Evolutionary conservation across 495 filamentous ascomycete genomes (phyloP).

Genomic region (Lasiosphaeria ovina): DNA sequence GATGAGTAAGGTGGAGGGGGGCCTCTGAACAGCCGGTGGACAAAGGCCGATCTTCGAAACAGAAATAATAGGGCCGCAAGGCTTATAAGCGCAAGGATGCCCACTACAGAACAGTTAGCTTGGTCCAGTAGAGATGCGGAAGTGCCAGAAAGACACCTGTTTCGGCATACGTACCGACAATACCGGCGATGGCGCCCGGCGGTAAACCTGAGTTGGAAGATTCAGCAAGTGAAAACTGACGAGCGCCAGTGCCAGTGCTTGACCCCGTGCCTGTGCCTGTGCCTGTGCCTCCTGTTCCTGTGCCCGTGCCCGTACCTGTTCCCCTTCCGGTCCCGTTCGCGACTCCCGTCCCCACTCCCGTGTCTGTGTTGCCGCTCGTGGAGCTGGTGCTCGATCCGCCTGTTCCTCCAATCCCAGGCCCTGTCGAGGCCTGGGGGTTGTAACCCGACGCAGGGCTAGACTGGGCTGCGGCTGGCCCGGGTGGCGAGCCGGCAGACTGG

Average conservation of each 20-base stretch:
- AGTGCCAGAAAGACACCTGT: not conserved
- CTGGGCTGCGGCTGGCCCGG: not conserved
- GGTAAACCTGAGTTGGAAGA: not conserved
- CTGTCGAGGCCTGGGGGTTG: not conserved
- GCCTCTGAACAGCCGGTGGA: constrained; percentile 8
- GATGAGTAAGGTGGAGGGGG: constrained; percentile 2
- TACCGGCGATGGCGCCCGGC: constrained; percentile 14
- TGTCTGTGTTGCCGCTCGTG: no score
- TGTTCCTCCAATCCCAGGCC: not conserved
- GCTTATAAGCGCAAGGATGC: constrained; percentile 9
- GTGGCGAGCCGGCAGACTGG: not conserved
- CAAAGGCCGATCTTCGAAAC: constrained; percentile 8
- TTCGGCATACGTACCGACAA: constrained; percentile 11
- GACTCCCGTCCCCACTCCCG: no score
- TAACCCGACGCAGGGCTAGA: not conserved
- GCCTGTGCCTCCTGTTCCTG: not conserved
- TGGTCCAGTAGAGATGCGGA: not conserved
- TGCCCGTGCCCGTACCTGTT: not conserved
- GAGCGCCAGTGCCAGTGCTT: not conserved
- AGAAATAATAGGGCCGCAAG: constrained; percentile 16
- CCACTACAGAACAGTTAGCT: constrained; percentile 11
- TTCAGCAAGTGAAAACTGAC: not conserved
- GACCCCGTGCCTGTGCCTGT: not conserved
- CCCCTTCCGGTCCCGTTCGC: not conserved
- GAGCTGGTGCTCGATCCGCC: not conserved